Base-by-base conservation (phyloP, 768 basidiomycete genomes). In the Kockovaella imperatae region DNA sequence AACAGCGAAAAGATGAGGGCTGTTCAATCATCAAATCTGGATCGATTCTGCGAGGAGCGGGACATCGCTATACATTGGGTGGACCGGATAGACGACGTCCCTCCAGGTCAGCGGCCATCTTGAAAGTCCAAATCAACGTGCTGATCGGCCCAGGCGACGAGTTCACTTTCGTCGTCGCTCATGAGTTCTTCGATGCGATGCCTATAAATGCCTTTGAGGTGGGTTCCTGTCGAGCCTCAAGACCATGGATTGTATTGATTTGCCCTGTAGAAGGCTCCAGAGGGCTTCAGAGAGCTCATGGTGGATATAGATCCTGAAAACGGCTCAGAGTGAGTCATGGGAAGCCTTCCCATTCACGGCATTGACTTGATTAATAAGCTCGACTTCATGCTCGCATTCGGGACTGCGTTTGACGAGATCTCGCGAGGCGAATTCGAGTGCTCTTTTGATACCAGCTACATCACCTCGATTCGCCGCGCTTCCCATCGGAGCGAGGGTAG, bases 181-280 rank as follows among this genome's bases (percentile, higher is more conserved):
- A 99, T 70, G 95, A 97, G 64, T 93, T 97, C 73, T 97, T 99
- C 54, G 95, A 97, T 67, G 91, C 91, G 0, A 76, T 99, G 35
- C 93, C 95, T 0, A 82, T 96, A 39, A 87, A 95, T 69, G 74
- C 90, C 30, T 74, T 97, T 30, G 82, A 93, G 76, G 90, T 88
- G 55, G 10, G 75, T 65, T 14, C 25, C 13, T 35, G 24, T 30
- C n/a, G n/a, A n/a, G 15, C 30, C 24, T 45, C 7, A 44, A 20
- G 42, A 30, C 39, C 26, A 6, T 14, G 25, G n/a, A 15, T 40
- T 14, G 31, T 34, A 28, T 35, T 44, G 34, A 24, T 10, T 42
- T 35, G 40, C 15, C 29, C 11, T 11, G 2, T 28, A 56, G 53
- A 57, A 54, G 45, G 45, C 49, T 5, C 25, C 62, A 89, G 86